Conservation (phyloP, 768 basidiomycete genomes). For the Mycena belliarum region DNA sequence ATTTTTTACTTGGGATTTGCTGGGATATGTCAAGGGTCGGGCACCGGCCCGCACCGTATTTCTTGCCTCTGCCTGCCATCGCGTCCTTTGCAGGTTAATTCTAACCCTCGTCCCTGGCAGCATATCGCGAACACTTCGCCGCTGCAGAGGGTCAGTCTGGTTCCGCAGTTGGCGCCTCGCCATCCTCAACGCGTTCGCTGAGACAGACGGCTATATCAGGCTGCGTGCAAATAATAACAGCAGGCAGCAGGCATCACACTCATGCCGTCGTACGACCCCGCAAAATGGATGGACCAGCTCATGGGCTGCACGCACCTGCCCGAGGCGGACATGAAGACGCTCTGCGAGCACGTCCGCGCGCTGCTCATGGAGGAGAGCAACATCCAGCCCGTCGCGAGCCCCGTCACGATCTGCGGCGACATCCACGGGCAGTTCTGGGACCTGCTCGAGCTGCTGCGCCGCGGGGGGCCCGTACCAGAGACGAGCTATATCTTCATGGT, state of each 20-base stretch:
- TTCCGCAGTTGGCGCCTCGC: not conserved
- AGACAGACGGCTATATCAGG: not conserved
- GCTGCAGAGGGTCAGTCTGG: not conserved
- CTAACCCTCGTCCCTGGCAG: too few species aligned
- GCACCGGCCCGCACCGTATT: not conserved
- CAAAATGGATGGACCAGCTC: constrained; percentile 89
- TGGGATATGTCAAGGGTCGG: too few species aligned
- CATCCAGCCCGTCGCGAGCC: constrained; percentile 93
- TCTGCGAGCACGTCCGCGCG: constrained; percentile 87
- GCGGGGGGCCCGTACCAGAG: constrained; percentile 83
- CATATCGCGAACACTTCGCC: too few species aligned
- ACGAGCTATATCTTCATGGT: constrained; percentile 97
- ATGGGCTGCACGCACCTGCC: constrained; percentile 84
- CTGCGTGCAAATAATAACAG: too few species aligned
- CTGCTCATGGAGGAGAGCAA: constrained; percentile 96
- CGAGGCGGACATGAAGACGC: constrained; percentile 89
- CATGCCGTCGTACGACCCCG: constrained; percentile 45
- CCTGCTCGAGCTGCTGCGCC: constrained; percentile 82
- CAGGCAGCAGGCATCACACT: too few species aligned
- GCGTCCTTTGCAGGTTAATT: not conserved
- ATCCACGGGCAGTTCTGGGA: constrained; percentile 99
- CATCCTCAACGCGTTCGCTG: not conserved
- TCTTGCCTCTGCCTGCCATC: not conserved
- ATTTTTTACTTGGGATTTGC: too few species aligned
- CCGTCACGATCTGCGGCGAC: constrained; percentile 94